phyloP scores from a whole-genome alignment of 768 basidiomycete species.

The Naganishia kalamii region DNA sequence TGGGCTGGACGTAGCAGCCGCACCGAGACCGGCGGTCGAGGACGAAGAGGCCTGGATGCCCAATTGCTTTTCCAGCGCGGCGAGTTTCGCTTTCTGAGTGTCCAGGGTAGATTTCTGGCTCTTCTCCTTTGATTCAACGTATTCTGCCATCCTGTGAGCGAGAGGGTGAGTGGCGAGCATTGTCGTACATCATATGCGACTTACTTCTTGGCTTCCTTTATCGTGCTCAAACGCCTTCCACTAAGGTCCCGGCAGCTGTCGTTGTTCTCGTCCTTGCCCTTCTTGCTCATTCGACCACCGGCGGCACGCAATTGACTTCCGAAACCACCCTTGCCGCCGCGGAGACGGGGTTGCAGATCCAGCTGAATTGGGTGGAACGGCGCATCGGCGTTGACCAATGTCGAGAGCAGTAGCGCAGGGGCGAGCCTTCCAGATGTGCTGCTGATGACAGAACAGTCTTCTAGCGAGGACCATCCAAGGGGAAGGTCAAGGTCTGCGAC shows the following conservation, averaged over 20 bases:
- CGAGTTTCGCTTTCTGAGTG: conserved; percentile 69
- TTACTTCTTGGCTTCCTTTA: conserved; percentile 93
- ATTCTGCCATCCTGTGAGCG: conserved; percentile 63
- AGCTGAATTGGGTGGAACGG: conserved; percentile 43
- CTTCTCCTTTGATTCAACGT: conserved; percentile 42
- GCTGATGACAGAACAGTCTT: not conserved
- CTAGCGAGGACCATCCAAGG: not conserved
- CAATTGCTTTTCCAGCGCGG: conserved; percentile 74
- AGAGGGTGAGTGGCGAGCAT: not conserved
- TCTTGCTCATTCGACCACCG: conserved; percentile 82
- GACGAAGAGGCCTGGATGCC: conserved; percentile 51
- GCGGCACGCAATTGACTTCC: conserved; percentile 93
- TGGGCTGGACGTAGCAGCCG: conserved; percentile 29
- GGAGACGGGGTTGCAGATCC: conserved; percentile 65
- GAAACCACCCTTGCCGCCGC: conserved; percentile 95
- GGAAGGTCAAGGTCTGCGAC: conserved; percentile 3
- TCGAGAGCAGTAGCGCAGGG: conserved; percentile 46
- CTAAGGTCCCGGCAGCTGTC: conserved; percentile 90
- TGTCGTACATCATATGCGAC: conserved; percentile 29
- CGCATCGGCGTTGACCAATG: not conserved
- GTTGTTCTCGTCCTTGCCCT: conserved; percentile 59
- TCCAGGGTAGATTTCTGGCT: conserved; percentile 1
- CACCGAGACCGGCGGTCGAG: not conserved
- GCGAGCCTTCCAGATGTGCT: not conserved
- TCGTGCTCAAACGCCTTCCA: conserved; percentile 79